phyloP scores from a whole-genome alignment of 2,329 filamentous ascomycete genomes.

The Chlorencoelia australis region DNA sequence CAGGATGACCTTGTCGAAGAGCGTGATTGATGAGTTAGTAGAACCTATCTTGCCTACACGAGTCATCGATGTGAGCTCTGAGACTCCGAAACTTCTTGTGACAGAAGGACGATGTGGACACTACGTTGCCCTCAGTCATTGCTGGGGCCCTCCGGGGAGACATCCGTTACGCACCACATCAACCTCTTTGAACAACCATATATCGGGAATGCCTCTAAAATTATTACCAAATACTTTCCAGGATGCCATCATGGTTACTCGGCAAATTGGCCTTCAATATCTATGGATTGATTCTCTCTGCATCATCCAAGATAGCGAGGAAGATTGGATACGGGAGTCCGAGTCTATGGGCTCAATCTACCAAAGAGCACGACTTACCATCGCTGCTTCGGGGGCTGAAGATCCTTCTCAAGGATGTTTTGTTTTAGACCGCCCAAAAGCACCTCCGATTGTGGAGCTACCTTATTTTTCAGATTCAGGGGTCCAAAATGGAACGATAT shows the following conservation, averaged over 20 bases:
- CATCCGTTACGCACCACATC: conserved; percentile 1
- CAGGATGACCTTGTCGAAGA: background rate
- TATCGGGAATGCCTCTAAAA: background rate
- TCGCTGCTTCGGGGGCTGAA: conserved; percentile 4
- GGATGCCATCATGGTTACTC: conserved; percentile 5
- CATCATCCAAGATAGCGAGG: conserved; percentile 8
- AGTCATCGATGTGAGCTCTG: background rate
- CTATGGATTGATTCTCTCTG: too few species aligned
- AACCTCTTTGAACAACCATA: background rate
- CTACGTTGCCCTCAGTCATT: conserved; percentile 1
- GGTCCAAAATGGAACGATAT: background rate
- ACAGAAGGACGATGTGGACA: background rate
- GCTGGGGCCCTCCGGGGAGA: background rate
- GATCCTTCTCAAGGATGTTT: conserved; percentile 3
- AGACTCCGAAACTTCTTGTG: background rate
- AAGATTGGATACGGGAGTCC: conserved; percentile 6
- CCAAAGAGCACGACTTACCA: conserved; percentile 1
- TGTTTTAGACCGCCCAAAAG: background rate
- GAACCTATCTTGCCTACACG: background rate
- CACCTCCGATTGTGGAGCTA: background rate
- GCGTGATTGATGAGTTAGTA: background rate
- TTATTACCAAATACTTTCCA: conserved; percentile 3
- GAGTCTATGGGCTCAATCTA: conserved; percentile 5
- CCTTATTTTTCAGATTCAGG: background rate
- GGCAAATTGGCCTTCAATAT: conserved; percentile 5